Evolutionary conservation across 2,329 filamentous ascomycete genomes (phyloP).

Genomic region (Ophiobolus disseminans): DNA sequence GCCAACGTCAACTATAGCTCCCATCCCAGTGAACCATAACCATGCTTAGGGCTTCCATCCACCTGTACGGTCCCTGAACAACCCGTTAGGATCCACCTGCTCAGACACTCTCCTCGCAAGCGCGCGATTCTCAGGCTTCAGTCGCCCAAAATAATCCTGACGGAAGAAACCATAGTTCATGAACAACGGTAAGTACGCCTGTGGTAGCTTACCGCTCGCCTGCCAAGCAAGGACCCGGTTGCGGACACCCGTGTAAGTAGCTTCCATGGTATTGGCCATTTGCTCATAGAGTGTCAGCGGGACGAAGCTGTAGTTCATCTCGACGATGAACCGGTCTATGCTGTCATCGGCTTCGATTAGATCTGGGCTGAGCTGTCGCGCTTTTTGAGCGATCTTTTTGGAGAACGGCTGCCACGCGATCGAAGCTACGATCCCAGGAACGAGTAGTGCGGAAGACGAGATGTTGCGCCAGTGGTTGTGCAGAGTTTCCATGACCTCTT

Average conservation of each 20-base stretch:
- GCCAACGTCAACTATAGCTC: too few relatives aligned
- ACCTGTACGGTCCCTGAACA: conserved; percentile 53
- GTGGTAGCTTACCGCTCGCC: conserved; percentile 47
- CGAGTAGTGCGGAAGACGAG: conserved; percentile 27
- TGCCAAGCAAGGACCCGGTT: conserved; percentile 48
- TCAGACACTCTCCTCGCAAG: conserved; percentile 47
- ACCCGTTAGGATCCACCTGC: conserved; percentile 50
- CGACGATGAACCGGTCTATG: conserved; percentile 54
- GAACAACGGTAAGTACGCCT: conserved; percentile 55
- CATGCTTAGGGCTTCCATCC: conserved; percentile 52
- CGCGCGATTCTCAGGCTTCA: conserved; percentile 41
- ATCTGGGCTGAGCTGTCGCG: conserved; percentile 31
- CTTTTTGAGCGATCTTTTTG: conserved; percentile 33
- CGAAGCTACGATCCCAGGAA: conserved; percentile 41
- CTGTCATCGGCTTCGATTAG: conserved; percentile 51
- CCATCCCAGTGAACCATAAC: too few relatives aligned
- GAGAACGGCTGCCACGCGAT: conserved; percentile 48
- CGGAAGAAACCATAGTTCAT: conserved; percentile 57
- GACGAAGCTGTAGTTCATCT: conserved; percentile 54
- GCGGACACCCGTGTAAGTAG: conserved; percentile 49
- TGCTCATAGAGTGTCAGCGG: conserved; percentile 42
- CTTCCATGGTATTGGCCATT: conserved; percentile 51
- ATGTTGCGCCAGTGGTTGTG: conserved; percentile 42
- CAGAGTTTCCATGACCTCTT: conserved; percentile 36
- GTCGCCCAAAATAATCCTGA: conserved; percentile 56